A percentile compares a stretch with the other conserved stretches of the same genome.
Evolutionary conservation across 2,329 filamentous ascomycete species (phyloP).

Genomic region (Passalora sequoiae): DNA sequence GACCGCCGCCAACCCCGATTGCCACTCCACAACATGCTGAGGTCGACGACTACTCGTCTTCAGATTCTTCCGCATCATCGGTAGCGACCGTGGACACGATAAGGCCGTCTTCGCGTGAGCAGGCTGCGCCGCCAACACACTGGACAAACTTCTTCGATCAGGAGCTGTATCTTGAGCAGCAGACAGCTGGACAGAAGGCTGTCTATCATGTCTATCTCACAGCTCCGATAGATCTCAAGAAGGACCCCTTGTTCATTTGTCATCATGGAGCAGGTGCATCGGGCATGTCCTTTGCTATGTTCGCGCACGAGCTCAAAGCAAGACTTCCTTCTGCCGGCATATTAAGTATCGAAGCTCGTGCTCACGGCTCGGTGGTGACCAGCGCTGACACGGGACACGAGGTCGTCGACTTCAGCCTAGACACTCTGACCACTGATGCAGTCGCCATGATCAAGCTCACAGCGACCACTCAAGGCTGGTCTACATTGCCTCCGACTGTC

Average conservation of each 20-base stretch:
- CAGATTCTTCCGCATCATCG: constrained; percentile 75
- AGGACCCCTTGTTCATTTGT: constrained; percentile 79
- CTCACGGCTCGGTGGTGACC: constrained; percentile 70
- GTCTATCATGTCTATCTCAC: constrained; percentile 83
- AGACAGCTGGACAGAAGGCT: constrained; percentile 43
- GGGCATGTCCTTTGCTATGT: constrained; percentile 81
- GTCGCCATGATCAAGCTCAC: constrained; percentile 64
- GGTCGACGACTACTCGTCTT: constrained; percentile 32
- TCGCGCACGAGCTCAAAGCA: constrained; percentile 71
- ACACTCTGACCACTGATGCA: constrained; percentile 69
- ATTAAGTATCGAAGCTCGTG: constrained; percentile 77
- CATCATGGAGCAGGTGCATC: constrained; percentile 95
- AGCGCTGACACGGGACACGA: constrained; percentile 34
- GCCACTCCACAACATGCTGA: constrained; percentile 26
- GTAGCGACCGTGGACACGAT: constrained; percentile 68
- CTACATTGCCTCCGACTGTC: constrained; percentile 65
- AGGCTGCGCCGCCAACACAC: constrained; percentile 58
- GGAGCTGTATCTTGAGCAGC: constrained; percentile 66
- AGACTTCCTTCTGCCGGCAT: constrained; percentile 74
- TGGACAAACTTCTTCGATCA: constrained; percentile 92
- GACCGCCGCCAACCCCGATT: constrained; percentile 22
- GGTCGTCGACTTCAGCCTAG: constrained; percentile 63
- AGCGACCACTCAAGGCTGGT: constrained; percentile 65
- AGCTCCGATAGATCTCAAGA: constrained; percentile 57
- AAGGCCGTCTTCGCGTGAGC: constrained; percentile 30